Evolutionary conservation across 192 early-diverging fungal genomes (phyloP), one percentile per base, ranked within the genome.

Genomic region (Coemansia sp.): DNA sequence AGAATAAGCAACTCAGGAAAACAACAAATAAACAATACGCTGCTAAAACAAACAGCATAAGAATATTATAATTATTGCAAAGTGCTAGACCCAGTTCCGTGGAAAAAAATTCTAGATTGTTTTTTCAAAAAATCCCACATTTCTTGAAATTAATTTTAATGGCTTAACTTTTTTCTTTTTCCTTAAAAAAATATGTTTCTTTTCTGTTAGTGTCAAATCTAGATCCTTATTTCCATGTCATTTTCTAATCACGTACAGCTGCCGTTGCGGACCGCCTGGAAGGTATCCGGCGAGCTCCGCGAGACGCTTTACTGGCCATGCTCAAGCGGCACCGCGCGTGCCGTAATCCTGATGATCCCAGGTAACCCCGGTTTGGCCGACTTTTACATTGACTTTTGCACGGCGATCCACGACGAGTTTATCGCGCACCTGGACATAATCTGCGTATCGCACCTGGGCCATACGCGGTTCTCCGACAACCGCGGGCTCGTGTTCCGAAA

Each of bases 291-390:
- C 21, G 76, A 71, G 62, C 23, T 59, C 22, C 76, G 69, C 18
- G 76, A 79, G 24, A 67, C 65, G n/a, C 59, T 79, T 18, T 79
- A 62, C 40, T 79, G 76, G 76, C 69, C 76, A 16, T 67, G 60
- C 29, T n/a, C 43, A 19, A 5, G 31, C 54, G 47, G 48, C 24
- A 1, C 24, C 40, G 60, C 71, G 1, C 48, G 50, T 0, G 80
- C 62, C 6, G 66, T 88, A 1, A 45, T 85, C 5, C 72, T 89
- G 40, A 61, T 87, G 47, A 72, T 87, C 33, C 81, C 84, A 40
- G 91, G 91, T 0, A 92, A 91, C 80, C 91, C 91, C 4, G 93
- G 93, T 3, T 51, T 91, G 30, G 80, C 89, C 23, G 88, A 93
- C 48, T 92, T 92, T 62, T 95, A 95, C 61, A 83, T 77, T 19